Percentiles rank a stretch among this genome's conserved stretches.
Conservation (phyloP, 495 filamentous ascomycete species). For the Trypethelium eluteriae region DNA sequence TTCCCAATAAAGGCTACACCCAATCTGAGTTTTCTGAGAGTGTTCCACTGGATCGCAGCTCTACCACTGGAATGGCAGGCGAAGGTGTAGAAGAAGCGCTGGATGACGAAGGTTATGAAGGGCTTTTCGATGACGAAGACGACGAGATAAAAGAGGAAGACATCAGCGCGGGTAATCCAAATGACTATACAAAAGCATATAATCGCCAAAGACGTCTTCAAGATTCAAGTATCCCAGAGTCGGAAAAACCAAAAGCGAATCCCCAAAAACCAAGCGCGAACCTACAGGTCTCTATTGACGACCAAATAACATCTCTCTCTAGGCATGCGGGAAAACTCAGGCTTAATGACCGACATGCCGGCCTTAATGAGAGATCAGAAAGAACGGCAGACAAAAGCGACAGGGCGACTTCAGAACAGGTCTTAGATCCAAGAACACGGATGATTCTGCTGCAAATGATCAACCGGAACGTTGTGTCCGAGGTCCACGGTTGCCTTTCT, state of each 20-base stretch:
- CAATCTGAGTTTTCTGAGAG: not conserved
- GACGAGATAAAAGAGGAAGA: slow-evolving; percentile 49
- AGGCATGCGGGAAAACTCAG: slow-evolving; percentile 85
- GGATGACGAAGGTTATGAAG: slow-evolving; percentile 52
- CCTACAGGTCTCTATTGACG: slow-evolving; percentile 67
- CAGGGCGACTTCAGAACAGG: slow-evolving; percentile 86
- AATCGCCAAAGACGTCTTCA: slow-evolving; percentile 69
- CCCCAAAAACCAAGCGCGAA: slow-evolving; percentile 78
- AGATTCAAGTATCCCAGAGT: slow-evolving; percentile 50
- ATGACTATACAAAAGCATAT: slow-evolving; percentile 79
- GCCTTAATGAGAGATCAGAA: slow-evolving; percentile 46
- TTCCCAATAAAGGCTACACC: not conserved
- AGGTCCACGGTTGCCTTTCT: slow-evolving; percentile 83
- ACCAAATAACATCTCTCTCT: slow-evolving; percentile 74
- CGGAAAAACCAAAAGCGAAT: slow-evolving; percentile 62
- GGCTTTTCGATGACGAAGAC: slow-evolving; percentile 51
- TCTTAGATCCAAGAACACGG: slow-evolving; percentile 83
- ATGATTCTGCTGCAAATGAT: slow-evolving; percentile 96
- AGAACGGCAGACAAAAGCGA: slow-evolving; percentile 72
- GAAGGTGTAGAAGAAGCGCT: slow-evolving; percentile 26
- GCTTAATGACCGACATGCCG: slow-evolving; percentile 58
- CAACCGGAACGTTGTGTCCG: slow-evolving; percentile 71
- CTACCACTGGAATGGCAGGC: not conserved
- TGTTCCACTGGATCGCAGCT: not conserved
- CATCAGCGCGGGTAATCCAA: slow-evolving; percentile 49